A percentile compares a stretch with the other conserved stretches of the same genome.
Conservation (phyloP, 495 filamentous ascomycete species). For the Neurospora discreta region DNA sequence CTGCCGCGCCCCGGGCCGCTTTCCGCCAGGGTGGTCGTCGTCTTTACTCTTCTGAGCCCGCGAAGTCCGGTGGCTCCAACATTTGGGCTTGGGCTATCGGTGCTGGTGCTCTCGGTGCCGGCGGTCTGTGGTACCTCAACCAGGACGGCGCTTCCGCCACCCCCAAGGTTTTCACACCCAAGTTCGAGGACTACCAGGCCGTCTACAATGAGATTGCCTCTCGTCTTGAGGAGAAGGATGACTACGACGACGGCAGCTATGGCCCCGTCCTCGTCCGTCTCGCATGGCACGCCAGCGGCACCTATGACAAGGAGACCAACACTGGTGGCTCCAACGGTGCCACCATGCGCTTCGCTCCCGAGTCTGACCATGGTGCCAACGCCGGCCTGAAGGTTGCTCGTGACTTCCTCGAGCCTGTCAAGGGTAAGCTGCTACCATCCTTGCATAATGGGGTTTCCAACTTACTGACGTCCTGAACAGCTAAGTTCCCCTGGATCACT, state of each 20-base stretch:
- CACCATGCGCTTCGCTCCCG: conserved; percentile 94
- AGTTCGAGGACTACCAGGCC: conserved; percentile 84
- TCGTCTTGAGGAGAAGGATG: conserved; percentile 72
- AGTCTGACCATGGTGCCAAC: conserved; percentile 87
- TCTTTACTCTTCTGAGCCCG: conserved; percentile 63
- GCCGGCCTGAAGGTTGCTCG: conserved; percentile 80
- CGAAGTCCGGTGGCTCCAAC: conserved; percentile 43
- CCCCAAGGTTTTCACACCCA: conserved; percentile 55
- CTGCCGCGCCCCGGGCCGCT: conserved; percentile 41
- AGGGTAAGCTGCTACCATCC: conserved; percentile 39
- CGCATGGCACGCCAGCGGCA: conserved; percentile 80
- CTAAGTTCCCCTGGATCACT: conserved; percentile 85
- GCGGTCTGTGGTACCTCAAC: conserved; percentile 52
- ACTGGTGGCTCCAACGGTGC: conserved; percentile 95
- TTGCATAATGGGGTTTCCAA: neutral
- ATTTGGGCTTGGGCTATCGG: conserved; percentile 32
- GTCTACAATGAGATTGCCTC: conserved; percentile 84
- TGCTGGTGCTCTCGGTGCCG: conserved; percentile 48
- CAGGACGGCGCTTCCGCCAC: conserved; percentile 33
- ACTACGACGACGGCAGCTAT: conserved; percentile 95
- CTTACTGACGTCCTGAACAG: conserved; percentile 33
- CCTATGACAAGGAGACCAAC: conserved; percentile 77
- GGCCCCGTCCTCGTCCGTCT: conserved; percentile 80
- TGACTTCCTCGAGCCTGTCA: conserved; percentile 85
- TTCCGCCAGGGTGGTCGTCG: conserved; percentile 58